Evolutionary conservation across 495 filamentous ascomycete species (phyloP), one percentile per base, ranked within the genome.

Genomic region (Polyplosphaeria fusca): DNA sequence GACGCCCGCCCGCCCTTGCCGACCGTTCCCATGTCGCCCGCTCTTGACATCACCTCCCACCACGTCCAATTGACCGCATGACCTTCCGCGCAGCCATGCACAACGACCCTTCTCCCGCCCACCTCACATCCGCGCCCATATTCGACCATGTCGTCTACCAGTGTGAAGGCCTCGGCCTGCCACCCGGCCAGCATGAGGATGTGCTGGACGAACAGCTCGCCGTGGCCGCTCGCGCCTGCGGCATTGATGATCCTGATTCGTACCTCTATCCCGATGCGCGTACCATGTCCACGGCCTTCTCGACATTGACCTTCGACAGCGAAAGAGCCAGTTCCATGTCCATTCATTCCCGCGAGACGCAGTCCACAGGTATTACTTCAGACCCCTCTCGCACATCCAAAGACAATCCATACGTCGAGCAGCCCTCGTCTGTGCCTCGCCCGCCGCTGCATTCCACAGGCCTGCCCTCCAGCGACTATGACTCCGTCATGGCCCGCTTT

Each of bases 361-460:
- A 67, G 16, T 67, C 64, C 1, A 63, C 64, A 4, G 60, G 47
- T 30, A 49, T 64, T 27, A 67, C 64, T n/a, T 67, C 64, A 19
- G 51, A 63, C 18, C 51, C 56, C 18, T 67, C 64, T 9, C 55
- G 64, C 13, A 67, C 46, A 24, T 63, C 60, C 19, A 63, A 58
- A 35, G 64, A 67, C 45, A 49, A 56, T 46, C 42, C 43, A 9
- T 46, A 38, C 25, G 12, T 32, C 12, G 55, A 60, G 30, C 48
- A 23, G 18, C 40, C 48, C 9, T 11, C 23, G 4, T 25, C 28
- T 32, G 35, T n/a, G 14, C 16, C 41, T 25, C 55, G 60, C 2
- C 11, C 48, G 5, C 57, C 55, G 11, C 4, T 47, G n/a, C 52
- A 49, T 7, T 27, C 43, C n/a, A 54, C 54, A 27, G 32, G 11